phyloP scores from a whole-genome alignment of 139 green algal species.

The Gonium pectorale region DNA sequence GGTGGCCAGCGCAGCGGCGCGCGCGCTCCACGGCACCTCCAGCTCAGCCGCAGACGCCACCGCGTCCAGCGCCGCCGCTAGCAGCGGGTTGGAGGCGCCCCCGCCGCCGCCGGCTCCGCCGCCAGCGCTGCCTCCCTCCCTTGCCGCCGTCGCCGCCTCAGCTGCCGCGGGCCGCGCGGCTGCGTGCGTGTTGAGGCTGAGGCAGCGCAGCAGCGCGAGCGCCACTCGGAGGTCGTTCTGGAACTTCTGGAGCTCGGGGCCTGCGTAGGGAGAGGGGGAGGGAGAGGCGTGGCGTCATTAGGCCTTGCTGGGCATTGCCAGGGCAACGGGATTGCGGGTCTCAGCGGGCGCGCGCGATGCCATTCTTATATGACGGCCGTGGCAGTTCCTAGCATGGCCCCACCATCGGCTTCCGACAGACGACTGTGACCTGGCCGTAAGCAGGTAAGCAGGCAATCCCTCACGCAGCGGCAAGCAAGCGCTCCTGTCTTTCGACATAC shows the following conservation, averaged over 20 bases:
- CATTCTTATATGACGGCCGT: no score
- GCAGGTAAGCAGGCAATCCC: no score
- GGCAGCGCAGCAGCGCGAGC: conserved; percentile 78
- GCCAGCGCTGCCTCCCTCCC: not conserved
- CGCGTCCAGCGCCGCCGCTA: conserved; percentile 37
- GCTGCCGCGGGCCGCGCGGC: not conserved
- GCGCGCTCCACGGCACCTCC: conserved; percentile 73
- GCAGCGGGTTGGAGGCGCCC: not conserved
- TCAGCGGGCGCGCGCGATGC: no score
- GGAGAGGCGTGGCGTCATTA: no score
- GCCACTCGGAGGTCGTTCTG: conserved; percentile 61
- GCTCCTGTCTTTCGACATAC: no score
- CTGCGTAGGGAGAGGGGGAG: conserved; percentile 16
- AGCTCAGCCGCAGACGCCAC: conserved; percentile 44
- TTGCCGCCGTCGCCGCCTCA: not conserved
- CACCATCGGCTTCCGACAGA: no score
- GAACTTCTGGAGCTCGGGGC: conserved; percentile 80
- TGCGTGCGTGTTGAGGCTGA: conserved; percentile 37
- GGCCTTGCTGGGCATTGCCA: no score
- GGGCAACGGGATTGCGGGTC: no score
- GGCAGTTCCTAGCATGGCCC: no score
- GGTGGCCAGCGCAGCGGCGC: conserved; percentile 78
- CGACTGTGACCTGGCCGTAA: no score
- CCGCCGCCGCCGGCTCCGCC: not conserved
- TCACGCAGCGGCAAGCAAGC: no score